Evolutionary conservation across 106 monocot genomes (phyloP).

Genomic region (Hemerocallis citrina): DNA sequence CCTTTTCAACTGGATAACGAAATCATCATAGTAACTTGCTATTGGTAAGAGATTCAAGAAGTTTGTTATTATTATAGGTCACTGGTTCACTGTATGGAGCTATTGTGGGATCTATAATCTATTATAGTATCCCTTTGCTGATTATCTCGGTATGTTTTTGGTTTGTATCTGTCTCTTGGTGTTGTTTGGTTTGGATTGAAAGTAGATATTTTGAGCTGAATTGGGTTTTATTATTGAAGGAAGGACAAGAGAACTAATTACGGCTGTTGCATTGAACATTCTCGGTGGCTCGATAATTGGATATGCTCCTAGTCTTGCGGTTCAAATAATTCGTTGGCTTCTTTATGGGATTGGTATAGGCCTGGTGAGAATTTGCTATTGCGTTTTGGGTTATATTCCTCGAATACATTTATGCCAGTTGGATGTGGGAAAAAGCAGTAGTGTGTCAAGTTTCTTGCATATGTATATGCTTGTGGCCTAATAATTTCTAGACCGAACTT

Average conservation of each 20-base stretch:
- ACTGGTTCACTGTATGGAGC: slow-evolving; percentile 96
- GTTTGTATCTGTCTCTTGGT: slow-evolving; percentile 1
- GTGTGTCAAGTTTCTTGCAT: too few relatives aligned
- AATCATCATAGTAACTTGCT: too few relatives aligned
- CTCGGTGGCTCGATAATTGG: slow-evolving; percentile 55
- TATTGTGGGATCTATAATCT: slow-evolving; percentile 74
- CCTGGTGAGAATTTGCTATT: slow-evolving; percentile 64
- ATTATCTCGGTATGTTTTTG: slow-evolving; percentile 56
- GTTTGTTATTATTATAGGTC: slow-evolving; percentile 26
- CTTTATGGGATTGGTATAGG: slow-evolving; percentile 85
- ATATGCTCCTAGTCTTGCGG: slow-evolving; percentile 48
- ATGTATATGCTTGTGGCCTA: too few relatives aligned
- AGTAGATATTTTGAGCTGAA: not conserved
- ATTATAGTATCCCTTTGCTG: slow-evolving; percentile 57
- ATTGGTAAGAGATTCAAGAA: too few relatives aligned
- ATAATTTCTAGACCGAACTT: too few relatives aligned
- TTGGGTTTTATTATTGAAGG: slow-evolving; percentile 46
- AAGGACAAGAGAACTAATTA: slow-evolving; percentile 78
- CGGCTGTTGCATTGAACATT: slow-evolving; percentile 55
- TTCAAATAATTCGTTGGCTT: slow-evolving; percentile 68
- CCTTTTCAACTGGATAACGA: too few relatives aligned
- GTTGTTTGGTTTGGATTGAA: not conserved
- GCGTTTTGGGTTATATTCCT: too few relatives aligned
- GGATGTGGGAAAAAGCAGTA: too few relatives aligned
- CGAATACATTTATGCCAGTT: too few relatives aligned